These are phyloP conservation scores for Amanita pseudoporphyria DNA, from an alignment of 768 basidiomycete species.

Conservation along the genomic window DNA sequence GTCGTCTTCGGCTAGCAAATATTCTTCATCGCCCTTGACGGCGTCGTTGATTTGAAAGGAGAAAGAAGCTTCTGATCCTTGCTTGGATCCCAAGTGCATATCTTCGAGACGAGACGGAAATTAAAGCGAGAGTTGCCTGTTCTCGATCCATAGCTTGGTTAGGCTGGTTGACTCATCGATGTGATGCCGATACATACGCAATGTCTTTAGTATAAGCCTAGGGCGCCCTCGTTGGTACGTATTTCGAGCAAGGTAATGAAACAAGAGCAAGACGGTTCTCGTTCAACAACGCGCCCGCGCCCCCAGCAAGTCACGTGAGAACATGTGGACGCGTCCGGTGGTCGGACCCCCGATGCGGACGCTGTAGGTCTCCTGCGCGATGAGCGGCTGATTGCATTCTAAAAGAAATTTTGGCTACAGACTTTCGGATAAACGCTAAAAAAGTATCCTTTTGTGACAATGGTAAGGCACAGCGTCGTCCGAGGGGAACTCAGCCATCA, in stretches of 20 bases:
- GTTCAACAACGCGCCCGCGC: slow-evolving; percentile 4
- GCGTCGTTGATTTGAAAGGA: slow-evolving; percentile 47
- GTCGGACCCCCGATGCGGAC: too few species aligned
- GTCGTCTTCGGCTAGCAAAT: slow-evolving; percentile 39
- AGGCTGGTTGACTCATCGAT: slow-evolving; percentile 6
- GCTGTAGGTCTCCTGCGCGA: too few species aligned
- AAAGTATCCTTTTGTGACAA: background rate
- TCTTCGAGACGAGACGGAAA: slow-evolving; percentile 7
- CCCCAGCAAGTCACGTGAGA: background rate
- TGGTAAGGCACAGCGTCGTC: too few species aligned
- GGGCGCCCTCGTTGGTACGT: background rate
- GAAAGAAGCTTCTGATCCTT: slow-evolving; percentile 35
- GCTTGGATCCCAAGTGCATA: slow-evolving; percentile 7
- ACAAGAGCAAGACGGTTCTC: background rate
- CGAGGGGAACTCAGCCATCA: background rate
- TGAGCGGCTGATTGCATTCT: too few species aligned
- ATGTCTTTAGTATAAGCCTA: background rate
- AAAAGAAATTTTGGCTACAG: too few species aligned
- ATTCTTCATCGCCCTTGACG: slow-evolving; percentile 33
- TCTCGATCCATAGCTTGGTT: slow-evolving; percentile 7
- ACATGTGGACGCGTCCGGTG: too few species aligned
- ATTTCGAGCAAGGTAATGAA: background rate
- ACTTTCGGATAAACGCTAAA: too few species aligned
- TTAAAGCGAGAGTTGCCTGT: slow-evolving; percentile 6
- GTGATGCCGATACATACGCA: slow-evolving; percentile 9